Conservation (phyloP, 192 early-diverging fungal species). For the Geosiphon pyriformis region DNA sequence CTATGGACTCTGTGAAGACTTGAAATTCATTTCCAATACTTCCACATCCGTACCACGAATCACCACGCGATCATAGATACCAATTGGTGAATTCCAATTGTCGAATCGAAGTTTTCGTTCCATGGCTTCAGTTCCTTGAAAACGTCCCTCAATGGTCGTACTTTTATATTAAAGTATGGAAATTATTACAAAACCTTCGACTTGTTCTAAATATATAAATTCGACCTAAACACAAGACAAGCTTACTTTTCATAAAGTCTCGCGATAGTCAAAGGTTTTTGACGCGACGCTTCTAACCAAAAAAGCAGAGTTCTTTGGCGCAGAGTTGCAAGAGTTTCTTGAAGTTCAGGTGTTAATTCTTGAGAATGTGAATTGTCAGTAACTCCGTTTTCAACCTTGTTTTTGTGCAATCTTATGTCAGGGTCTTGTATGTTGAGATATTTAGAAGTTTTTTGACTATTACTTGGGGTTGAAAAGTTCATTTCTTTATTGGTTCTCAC, state of each 20-base stretch:
- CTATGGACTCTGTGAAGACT: not conserved
- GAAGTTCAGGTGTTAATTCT: no score
- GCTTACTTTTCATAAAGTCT: slow-evolving; percentile 37
- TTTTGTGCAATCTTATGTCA: no score
- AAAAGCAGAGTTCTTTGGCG: slow-evolving; percentile 42
- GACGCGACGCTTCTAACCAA: slow-evolving; percentile 39
- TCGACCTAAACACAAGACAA: not conserved
- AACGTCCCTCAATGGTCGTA: slow-evolving; percentile 34
- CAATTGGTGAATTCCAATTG: slow-evolving; percentile 42
- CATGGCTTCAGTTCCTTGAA: slow-evolving; percentile 44
- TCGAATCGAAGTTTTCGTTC: slow-evolving; percentile 46
- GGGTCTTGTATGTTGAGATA: no score
- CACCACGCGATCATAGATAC: slow-evolving; percentile 46
- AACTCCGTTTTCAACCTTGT: no score
- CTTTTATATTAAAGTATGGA: slow-evolving; percentile 21
- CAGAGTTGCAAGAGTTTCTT: slow-evolving; percentile 18
- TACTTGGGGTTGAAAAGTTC: no score
- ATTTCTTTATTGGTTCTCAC: no score
- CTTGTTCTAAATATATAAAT: not conserved
- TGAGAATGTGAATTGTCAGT: no score
- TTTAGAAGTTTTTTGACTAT: no score
- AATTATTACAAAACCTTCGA: not conserved
- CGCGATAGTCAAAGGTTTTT: slow-evolving; percentile 25
- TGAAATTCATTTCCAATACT: slow-evolving; percentile 28
- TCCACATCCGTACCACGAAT: slow-evolving; percentile 46